Percentiles rank a stretch among this genome's conserved stretches.
phyloP scores from a whole-genome alignment of 2,329 filamentous ascomycete genomes.

The Dryadomyces quercus-mongolicae region DNA sequence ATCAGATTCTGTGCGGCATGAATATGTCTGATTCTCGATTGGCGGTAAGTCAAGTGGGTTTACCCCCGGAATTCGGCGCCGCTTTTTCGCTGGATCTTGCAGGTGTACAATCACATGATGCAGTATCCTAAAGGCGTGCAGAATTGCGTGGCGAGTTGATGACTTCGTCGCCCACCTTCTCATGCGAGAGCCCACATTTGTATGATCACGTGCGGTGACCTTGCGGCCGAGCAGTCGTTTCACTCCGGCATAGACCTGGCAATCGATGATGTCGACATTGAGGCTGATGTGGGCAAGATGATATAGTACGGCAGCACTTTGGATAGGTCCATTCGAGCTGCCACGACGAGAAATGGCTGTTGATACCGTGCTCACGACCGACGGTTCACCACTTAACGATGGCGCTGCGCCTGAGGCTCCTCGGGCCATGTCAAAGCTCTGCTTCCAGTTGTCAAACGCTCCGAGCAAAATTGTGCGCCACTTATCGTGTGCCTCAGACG shows the following conservation, averaged over 20 bases:
- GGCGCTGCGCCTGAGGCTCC: conserved; percentile 21
- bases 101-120: conserved; percentile 57
- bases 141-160: conserved; percentile 67
- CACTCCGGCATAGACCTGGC: conserved; percentile 77
- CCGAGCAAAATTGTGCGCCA: conserved; percentile 68
- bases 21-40: conserved; percentile 42
- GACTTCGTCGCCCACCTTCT: conserved; percentile 64
- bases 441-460: conserved; percentile 80
- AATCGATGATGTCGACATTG: conserved; percentile 80
- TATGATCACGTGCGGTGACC: conserved; percentile 65
- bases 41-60: conserved; percentile 17
- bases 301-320: conserved; percentile 69
- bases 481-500: conserved; percentile 50
- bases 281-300: conserved; percentile 82
- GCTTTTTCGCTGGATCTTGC: conserved; percentile 17
- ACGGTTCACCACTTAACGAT: not conserved
- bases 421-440: conserved; percentile 65
- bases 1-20: conserved; percentile 64
- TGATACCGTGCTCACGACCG: conserved; percentile 9
- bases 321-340: conserved; percentile 51
- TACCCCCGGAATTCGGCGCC: conserved; percentile 8
- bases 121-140: conserved; percentile 74
- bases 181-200: conserved; percentile 63
- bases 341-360: conserved; percentile 29
- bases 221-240: conserved; percentile 59